Evolutionary conservation across 352 stramenopile genomes (phyloP).

Genomic region (Globisporangium nagaii): DNA sequence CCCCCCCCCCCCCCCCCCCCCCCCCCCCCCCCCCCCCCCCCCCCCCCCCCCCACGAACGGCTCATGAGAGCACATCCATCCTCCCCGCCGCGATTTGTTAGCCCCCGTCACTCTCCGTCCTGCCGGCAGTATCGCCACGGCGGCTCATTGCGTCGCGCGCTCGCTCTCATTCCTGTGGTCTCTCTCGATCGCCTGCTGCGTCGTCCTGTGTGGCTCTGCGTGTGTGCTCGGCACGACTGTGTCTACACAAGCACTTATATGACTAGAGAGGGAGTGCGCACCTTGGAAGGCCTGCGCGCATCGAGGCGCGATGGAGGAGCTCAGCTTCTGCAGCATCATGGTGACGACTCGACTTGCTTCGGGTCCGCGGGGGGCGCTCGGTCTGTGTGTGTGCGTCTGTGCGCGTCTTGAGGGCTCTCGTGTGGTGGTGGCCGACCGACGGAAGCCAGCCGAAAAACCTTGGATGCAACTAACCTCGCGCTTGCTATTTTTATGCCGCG

Average conservation of each 20-base stretch:
- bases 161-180: slow-evolving; percentile 1
- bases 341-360: too few relatives aligned
- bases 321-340: slow-evolving; percentile 79
- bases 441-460: not conserved
- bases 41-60: too few relatives aligned
- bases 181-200: not conserved
- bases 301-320: slow-evolving; percentile 46
- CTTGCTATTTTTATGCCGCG: too few relatives aligned
- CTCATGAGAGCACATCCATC: too few relatives aligned
- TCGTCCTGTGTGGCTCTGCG: not conserved
- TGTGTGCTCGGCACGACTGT: not conserved
- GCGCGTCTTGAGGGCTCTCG: slow-evolving; percentile 4
- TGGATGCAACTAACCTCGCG: too few relatives aligned
- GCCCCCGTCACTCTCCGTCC: too few relatives aligned
- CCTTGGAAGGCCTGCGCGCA: slow-evolving; percentile 46
- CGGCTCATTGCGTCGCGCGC: not conserved
- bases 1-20: too few relatives aligned
- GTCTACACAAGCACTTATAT: not conserved
- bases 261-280: slow-evolving; percentile 5
- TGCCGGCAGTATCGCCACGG: too few relatives aligned
- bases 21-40: too few relatives aligned
- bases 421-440: not conserved
- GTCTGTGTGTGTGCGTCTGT: slow-evolving; percentile 14
- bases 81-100: too few relatives aligned
- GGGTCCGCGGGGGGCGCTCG: not conserved